Base-by-base conservation (phyloP, 1,284 basidiomycete species). In the Rhizopogon hawkerae region DNA sequence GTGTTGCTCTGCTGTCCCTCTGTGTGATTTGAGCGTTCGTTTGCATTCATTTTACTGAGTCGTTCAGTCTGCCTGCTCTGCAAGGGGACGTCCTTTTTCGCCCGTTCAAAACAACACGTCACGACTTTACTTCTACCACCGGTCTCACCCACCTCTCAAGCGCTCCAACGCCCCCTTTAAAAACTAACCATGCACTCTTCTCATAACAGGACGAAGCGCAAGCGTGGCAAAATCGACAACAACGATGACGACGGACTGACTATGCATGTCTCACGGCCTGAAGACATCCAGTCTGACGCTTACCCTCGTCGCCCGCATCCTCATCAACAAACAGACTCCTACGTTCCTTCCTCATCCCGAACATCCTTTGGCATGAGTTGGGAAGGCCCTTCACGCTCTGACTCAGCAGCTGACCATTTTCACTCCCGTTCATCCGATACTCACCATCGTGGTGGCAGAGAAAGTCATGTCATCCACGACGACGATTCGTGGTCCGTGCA, bases 351-450 rank as follows among this genome's bases (percentile, higher is more conserved):
- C 31, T 66, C 77, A 42, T 69, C 75, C 39, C 69, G 61, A 52
- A 69, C 72, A 52, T 52, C 59, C 47, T 66, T 70, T 55, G 75
- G 74, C 57, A 69, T 72, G 60, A 74, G 63, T 60, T 71, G 75
- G 59, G 79, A 79, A 48, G 64, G 69, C 11, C 66, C 74, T 50
- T 75, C 77, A 54, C 74, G 74, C 55, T 72, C 69, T 58, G 76
- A 76, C 55, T 56, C 70, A 42, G 72, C 73, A 54, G 6, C 16
- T 31, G 76, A 81, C 58, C 75, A 75, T 54, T 78, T 79, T 52
- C 74, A 74, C 56, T 60, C 65, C 33, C 65, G 69, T 50, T 46
- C 64, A 34, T 68, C 72, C 54, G 79, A 79, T 55, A 60, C 61
- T 16, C 76, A 79, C 61, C 66, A 70, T 64, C 75, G 71, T 44